A percentile compares a stretch with the other conserved stretches of the same genome.
phyloP scores from a whole-genome alignment of 495 filamentous ascomycete genomes.

The Tuber umbilicatum region DNA sequence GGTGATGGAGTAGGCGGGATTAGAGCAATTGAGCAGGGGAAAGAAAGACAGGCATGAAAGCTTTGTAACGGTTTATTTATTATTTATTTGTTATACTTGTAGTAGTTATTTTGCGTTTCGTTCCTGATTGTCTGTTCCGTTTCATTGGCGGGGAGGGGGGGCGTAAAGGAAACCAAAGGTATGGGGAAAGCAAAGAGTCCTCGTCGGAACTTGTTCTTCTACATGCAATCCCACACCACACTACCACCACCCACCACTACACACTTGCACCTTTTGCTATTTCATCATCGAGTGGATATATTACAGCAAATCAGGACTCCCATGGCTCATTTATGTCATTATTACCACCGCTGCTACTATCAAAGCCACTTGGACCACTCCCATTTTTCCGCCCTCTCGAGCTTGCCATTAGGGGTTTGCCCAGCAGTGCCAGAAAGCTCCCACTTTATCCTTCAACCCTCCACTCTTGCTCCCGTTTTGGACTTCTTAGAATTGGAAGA shows the following conservation, averaged over 20 bases:
- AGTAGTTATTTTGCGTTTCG: not conserved
- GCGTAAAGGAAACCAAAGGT: not conserved
- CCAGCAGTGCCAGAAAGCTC: too few relatives aligned
- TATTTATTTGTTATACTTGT: not conserved
- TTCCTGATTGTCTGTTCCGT: not conserved
- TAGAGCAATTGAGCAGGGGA: conserved; percentile 22
- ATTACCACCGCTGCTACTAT: not conserved
- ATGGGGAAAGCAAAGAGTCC: not conserved
- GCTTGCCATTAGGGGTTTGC: not conserved
- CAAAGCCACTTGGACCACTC: not conserved
- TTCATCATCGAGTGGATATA: not conserved
- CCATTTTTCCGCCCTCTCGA: not conserved
- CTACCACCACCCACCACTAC: not conserved
- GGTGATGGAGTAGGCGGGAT: conserved; percentile 30
- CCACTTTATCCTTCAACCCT: not conserved
- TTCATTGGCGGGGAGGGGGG: not conserved
- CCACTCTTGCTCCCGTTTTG: not conserved
- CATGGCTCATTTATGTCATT: not conserved
- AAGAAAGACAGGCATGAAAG: not conserved
- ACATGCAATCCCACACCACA: not conserved
- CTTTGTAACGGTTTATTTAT: not conserved
- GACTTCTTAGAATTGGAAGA: not conserved
- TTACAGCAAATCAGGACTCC: not conserved
- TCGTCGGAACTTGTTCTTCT: not conserved
- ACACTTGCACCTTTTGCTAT: not conserved